These are phyloP conservation scores for Allium cepa DNA, from an alignment of 106 monocot species.

Conservation along the genomic window DNA sequence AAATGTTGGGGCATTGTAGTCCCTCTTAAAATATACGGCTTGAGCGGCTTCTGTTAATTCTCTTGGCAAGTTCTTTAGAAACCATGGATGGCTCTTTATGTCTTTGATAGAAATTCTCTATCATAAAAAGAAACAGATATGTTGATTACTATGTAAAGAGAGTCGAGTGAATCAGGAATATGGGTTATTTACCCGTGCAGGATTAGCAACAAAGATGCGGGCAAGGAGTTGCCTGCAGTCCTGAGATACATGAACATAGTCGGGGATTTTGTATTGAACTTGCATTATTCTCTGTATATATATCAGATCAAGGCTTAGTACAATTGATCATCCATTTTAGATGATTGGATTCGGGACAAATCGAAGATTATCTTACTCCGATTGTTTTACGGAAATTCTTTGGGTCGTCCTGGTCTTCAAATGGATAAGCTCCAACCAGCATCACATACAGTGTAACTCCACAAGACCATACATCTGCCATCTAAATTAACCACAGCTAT, in stretches of 20 bases:
- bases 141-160: not conserved
- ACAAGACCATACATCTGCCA: constrained; percentile 75
- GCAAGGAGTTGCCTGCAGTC: constrained; percentile 77
- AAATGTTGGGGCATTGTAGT: constrained; percentile 36
- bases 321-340: too few species aligned
- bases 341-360: too few species aligned
- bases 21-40: constrained; percentile 52
- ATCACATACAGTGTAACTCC: constrained; percentile 86
- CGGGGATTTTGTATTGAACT: constrained; percentile 79
- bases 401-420: constrained; percentile 73
- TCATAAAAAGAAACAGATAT: not conserved
- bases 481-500: constrained; percentile 25
- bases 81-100: constrained; percentile 80
- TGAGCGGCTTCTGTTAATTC: constrained; percentile 71
- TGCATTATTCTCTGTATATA: constrained; percentile 52
- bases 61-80: constrained; percentile 77
- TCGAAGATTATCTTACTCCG: constrained; percentile 14
- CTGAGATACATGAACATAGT: constrained; percentile 70
- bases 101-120: constrained; percentile 84
- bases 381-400: constrained; percentile 82
- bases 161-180: not conserved
- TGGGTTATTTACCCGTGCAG: constrained; percentile 36
- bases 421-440: constrained; percentile 89
- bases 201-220: constrained; percentile 66
- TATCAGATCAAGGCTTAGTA: not conserved